Evolutionary conservation across 306 rosid genomes (phyloP), one percentile per base, ranked within the genome.

Genomic region (Oemleria cerasiformis): DNA sequence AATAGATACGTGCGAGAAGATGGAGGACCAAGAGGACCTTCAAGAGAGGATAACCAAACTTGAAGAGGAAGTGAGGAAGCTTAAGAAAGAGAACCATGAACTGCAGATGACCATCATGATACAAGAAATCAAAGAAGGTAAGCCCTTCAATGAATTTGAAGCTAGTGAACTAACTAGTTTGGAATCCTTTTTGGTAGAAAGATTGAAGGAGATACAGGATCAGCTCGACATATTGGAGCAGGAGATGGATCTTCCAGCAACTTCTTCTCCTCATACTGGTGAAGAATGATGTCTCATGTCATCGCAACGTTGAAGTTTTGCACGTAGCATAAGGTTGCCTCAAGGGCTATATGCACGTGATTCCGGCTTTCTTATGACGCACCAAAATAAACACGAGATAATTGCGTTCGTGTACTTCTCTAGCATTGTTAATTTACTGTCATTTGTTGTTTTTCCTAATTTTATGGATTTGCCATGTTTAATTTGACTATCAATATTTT

Each of bases 121-220:
- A 23, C 7, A 5, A 21, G 23, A 51, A 51, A 51, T 51, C n/a
- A 21, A n/a, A 51, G 9, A 17, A 51, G 57, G 57, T n/a, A 51
- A 51, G 23, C 21, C 56, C 16, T 7, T 50, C 7, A 6, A 50
- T 44, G 40, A 61, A 58, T 61, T 61, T 41, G 30, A n/a, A 21
- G 2, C 67, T 8, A 49, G 20, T 19, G 76, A 61, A 53, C 59
- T 72, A 21, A 17, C 19, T n/a, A 19, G 48, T 17, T 65, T 72
- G 6, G 13, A 49, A n/a, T 72, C 38, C 40, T 23, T 72, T 12
- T 6, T 61, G 38, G 61, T 61, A 14, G 23, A 47, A 5, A 60
- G 13, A 50, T 45, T 72, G 17, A 62, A 62, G 38, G 76, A 61
- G 76, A 36, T 61, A 12, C 11, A 34, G 21, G 36, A n/a, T 8